Percentiles rank a stretch among this genome's conserved stretches.
Evolutionary conservation across 768 basidiomycete species (phyloP).

Genomic region (Erythrobasidium yunnanense): DNA sequence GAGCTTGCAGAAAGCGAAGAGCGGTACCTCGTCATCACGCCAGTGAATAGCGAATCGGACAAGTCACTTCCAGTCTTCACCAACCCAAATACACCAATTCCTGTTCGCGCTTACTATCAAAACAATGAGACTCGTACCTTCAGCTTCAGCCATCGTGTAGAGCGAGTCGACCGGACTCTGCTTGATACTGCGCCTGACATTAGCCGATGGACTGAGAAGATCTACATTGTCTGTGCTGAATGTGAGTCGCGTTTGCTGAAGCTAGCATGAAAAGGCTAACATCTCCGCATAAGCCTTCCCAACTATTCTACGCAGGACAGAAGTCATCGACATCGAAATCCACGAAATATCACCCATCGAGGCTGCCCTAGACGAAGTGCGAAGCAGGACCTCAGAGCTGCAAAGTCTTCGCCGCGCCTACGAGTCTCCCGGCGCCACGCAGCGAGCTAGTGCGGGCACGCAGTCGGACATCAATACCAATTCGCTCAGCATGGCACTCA

Average conservation of each 20-base stretch:
- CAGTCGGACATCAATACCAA: conserved; percentile 51
- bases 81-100: conserved; percentile 28
- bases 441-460: background rate
- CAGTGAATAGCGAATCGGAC: conserved; percentile 76
- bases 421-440: conserved; percentile 42
- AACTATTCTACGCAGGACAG: conserved; percentile 77
- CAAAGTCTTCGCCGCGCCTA: conserved; percentile 56
- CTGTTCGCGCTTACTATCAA: conserved; percentile 64
- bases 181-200: conserved; percentile 28
- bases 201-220: conserved; percentile 69
- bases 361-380: conserved; percentile 68
- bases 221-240: conserved; percentile 41
- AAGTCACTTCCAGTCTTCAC: conserved; percentile 57
- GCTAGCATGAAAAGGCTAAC: background rate
- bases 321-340: conserved; percentile 60
- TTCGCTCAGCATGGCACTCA: conserved; percentile 71
- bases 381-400: conserved; percentile 67
- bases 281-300: conserved; percentile 53
- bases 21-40: conserved; percentile 78
- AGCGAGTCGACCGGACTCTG: conserved; percentile 43
- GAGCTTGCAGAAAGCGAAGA: conserved; percentile 67
- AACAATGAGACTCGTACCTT: conserved; percentile 77
- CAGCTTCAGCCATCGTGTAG: conserved; percentile 60
- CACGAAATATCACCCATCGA: conserved; percentile 76
- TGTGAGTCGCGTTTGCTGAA: background rate